Evolutionary conservation across 2,329 filamentous ascomycete genomes (phyloP).

Genomic region (Aureobasidium pullulans): DNA sequence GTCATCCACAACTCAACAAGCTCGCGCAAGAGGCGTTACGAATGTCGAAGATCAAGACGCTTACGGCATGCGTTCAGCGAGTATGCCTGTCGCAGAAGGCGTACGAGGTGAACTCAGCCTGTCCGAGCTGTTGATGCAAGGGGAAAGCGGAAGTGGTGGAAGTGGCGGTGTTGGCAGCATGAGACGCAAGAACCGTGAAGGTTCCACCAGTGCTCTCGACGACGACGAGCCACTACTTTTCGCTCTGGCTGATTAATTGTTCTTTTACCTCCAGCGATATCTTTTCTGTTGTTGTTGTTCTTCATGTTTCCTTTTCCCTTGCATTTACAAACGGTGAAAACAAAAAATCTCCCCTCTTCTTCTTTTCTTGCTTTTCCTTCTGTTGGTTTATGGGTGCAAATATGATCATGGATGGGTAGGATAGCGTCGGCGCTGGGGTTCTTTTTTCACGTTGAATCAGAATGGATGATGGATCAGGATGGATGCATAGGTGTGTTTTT

Average conservation of each 20-base stretch:
- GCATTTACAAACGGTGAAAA: neutral
- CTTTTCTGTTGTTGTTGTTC: neutral
- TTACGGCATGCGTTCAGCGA: slow-evolving; percentile 58
- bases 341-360: neutral
- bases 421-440: neutral
- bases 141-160: slow-evolving; percentile 1
- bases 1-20: slow-evolving; percentile 60
- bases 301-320: neutral
- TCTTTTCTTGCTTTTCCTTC: neutral
- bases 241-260: slow-evolving; percentile 55
- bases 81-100: slow-evolving; percentile 57
- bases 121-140: slow-evolving; percentile 44
- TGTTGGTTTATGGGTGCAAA: neutral
- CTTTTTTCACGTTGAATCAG: neutral
- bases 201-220: slow-evolving; percentile 31
- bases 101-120: slow-evolving; percentile 50
- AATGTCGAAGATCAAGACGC: slow-evolving; percentile 52
- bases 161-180: neutral
- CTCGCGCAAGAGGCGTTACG: slow-evolving; percentile 40
- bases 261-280: neutral
- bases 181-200: neutral
- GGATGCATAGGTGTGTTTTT: no score
- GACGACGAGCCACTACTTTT: slow-evolving; percentile 67
- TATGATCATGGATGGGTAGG: neutral
- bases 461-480: neutral